Percentiles rank a stretch among this genome's conserved stretches.
These are phyloP conservation scores for Vitis riparia DNA, from an alignment of 164 flowering plant genomes.

Conservation along the genomic window DNA sequence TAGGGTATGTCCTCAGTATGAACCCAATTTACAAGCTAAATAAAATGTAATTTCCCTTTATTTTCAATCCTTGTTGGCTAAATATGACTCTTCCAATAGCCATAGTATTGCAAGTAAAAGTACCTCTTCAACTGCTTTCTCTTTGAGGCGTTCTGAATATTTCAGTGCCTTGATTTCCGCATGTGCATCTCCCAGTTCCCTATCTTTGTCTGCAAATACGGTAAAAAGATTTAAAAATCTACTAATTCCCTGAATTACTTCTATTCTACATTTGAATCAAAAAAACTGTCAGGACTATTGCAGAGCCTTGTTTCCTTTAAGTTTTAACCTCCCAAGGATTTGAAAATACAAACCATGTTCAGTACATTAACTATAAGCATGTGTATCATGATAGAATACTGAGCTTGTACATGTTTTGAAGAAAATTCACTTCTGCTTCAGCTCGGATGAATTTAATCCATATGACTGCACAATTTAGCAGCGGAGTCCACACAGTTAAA, in stretches of 20 bases:
- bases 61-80: too few relatives aligned
- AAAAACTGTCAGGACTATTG: background rate
- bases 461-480: too few relatives aligned
- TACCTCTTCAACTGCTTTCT: constrained; percentile 80
- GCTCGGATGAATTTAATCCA: too few relatives aligned
- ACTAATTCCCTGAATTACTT: background rate
- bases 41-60: too few relatives aligned
- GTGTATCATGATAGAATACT: background rate
- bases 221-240: background rate
- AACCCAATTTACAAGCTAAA: too few relatives aligned
- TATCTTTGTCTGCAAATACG: constrained; percentile 52
- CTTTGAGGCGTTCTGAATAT: constrained; percentile 57
- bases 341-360: background rate
- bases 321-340: background rate
- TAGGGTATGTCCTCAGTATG: too few relatives aligned
- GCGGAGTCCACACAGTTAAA: too few relatives aligned
- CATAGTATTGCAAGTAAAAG: background rate
- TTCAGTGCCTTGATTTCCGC: constrained; percentile 62
- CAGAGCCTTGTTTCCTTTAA: too few relatives aligned
- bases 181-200: constrained; percentile 65
- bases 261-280: background rate
- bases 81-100: too few relatives aligned
- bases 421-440: too few relatives aligned
- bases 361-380: background rate
- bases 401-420: background rate